Evolutionary conservation across 352 stramenopile species (phyloP), one percentile per base, ranked within the genome.

Genomic region (Pythium catenulatum): DNA sequence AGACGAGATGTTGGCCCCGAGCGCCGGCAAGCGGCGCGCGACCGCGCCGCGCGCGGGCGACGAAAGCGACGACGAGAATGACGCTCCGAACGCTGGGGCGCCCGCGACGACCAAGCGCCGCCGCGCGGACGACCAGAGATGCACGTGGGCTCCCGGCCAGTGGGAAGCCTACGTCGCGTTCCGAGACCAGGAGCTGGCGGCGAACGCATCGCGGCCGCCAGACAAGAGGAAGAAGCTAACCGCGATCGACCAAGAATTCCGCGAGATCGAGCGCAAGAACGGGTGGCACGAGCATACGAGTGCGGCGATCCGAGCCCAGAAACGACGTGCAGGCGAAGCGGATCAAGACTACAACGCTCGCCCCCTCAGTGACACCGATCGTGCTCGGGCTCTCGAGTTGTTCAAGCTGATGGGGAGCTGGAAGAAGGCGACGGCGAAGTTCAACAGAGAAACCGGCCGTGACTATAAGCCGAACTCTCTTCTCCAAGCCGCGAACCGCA

Each of bases 391-490:
- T 17, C 65, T 23, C 14, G 65, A 39, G 65, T 27, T 74, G 37
- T 74, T 39, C 37, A 41, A 56, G n/a, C 25, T 41, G 41, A 23
- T 39, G 39, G 36, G 56, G 27, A 74, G 25, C 13, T 74, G 65
- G 65, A 25, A 39, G 5, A 36, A 27, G 4, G 65, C 43, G 9
- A 56, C 65, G 5, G 43, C 34, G 39, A 54, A 32, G n/a, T 56
- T 74, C 41, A 74, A 74, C n/a, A 17, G 17, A 25, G 65, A 74
- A 37, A 74, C 65, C 39, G 65, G 65, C 8, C 65, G 41, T 27
- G 15, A 19, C 65, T 58, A 34, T 37, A 58, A 34, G 15, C 4
- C 9, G 3, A 13, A 5, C 25, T 17, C 21, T 27, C 15, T 56
- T 9, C 36, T 74, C 7, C 39, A 54, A 56, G 65, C 65, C 7